Evolutionary conservation across 1,139 yeast genomes (phyloP), one percentile per base, ranked within the genome.

Genomic region (Debaryomyces sp.): DNA sequence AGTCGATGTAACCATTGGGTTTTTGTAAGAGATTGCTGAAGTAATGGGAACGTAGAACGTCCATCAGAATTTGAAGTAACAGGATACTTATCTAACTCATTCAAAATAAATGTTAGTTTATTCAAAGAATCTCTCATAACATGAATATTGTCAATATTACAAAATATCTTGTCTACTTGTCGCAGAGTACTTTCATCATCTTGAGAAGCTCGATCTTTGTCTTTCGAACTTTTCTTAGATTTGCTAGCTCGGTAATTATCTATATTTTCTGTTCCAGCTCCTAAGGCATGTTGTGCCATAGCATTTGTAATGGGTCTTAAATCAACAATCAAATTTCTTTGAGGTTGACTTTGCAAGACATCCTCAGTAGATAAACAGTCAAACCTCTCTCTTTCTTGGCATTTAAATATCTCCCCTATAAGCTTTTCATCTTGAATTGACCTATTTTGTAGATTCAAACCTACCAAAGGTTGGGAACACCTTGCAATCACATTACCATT

Each of bases 201-300:
- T 40, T 49, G 21, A 32, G 48, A 27, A 38, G 47, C 21, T 51
- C 50, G 24, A 22, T 55, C 52, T 39, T 41, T 43, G 15, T 49
- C 49, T 12, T 45, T 38, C 44, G 52, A 39, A 39, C 47, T 45
- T 36, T 54, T 54, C 18, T 47, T 54, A 44, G 47, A 47, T 22
- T 46, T 52, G 40, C 53, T 53, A 2, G 75, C 77, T 34, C 84
- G 78, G 68, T 94, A 92, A 61, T 89, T 83, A 52, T 92, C 98
- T 77, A 91, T 89, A 56, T 82, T 87, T 62, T 94, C 99, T 0
- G 97, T 87, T 0, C 99, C 99, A 5, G 98, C 99, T 6, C 99
- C 99, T 24, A 94, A 70, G 0, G 98, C 98, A 49, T 91, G 90
- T 62, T 94, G 99, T 0, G 97, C 99, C 83, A 91, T 82, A 9